Evolutionary conservation across 2,329 filamentous ascomycete genomes (phyloP), one percentile per base, ranked within the genome.

Genomic region (Cytospora chrysosperma): DNA sequence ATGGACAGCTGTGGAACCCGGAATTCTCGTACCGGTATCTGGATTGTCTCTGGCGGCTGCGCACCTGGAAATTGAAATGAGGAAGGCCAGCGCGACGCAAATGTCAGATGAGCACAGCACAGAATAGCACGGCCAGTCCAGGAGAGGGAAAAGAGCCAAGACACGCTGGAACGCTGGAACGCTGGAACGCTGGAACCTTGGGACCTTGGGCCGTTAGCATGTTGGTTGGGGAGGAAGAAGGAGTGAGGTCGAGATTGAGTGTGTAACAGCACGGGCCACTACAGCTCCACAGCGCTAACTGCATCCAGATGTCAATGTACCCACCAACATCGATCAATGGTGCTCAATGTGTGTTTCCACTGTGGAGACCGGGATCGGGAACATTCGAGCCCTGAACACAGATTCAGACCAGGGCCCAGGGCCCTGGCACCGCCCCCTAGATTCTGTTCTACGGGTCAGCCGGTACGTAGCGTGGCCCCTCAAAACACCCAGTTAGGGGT

Each of bases 161-260:
- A 13, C 32, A 34, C 12, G n/a, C 32, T 26, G 51, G 32, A 51
- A 50, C 6, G n/a, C 37, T 30, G 24, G 9, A 51, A 50, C 30
- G n/a, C 7, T 7, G 28, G 28, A 5, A 30, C 28, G 28, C 7
- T 7, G 28, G 28, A 5, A 30, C 28, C 4, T 4, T 7, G 28
- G 28, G 4, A 30, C 28, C 4, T 4, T 7, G n/a, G n/a, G n/a
- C n/a, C n/a, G n/a, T n/a, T n/a, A n/a, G 28, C 28, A 30, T 30
- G 28, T 30, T 17, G 21, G 47, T n/a, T n/a, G n/a, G n/a, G n/a
- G n/a, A n/a, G n/a, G n/a, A n/a, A n/a, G 21, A 10, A 19, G 27
- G 54, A 28, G 17, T 60, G 57, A 56, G 27, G 52, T 61, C 57
- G 47, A 61, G 60, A 61, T 56, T 61, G 51, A 53, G 58, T 61